These are phyloP conservation scores for Penicillium sp. DNA, from an alignment of 2,329 filamentous ascomycete genomes.

Conservation along the genomic window DNA sequence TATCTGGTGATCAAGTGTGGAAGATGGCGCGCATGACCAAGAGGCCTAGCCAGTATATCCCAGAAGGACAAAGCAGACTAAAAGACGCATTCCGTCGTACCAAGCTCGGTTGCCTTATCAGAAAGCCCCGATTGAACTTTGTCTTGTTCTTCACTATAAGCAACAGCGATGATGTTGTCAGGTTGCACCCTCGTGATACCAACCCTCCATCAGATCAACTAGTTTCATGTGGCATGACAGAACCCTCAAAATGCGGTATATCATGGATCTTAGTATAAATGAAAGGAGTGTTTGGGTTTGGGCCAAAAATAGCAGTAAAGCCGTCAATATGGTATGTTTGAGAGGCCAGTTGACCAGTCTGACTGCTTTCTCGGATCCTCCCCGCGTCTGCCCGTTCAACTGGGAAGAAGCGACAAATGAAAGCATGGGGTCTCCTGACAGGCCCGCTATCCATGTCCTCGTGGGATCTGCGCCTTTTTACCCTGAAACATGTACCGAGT, in stretches of 20 bases:
- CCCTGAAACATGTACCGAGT: neutral
- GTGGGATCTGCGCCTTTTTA: neutral
- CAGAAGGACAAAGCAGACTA: neutral
- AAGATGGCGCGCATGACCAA: conserved; percentile 7
- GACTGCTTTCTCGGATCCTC: conserved; percentile 17
- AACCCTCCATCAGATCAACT: neutral
- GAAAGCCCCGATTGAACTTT: neutral
- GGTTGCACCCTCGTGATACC: conserved; percentile 16
- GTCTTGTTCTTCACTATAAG: neutral
- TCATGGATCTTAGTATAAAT: neutral
- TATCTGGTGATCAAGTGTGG: conserved; percentile 3
- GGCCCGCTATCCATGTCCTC: neutral
- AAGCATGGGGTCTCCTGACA: conserved; percentile 24
- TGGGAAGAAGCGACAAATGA: conserved; percentile 16
- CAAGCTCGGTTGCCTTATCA: neutral
- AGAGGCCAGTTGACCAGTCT: conserved; percentile 1
- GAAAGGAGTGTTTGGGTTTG: conserved; percentile 5
- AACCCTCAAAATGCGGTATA: neutral
- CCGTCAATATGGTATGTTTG: neutral
- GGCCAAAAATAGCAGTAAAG: conserved; percentile 16
- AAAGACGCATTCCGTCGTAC: conserved; percentile 2
- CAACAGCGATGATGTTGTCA: conserved; percentile 2
- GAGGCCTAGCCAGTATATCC: neutral
- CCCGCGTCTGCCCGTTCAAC: neutral
- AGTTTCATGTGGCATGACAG: neutral